These are phyloP conservation scores for Pichia sp. DNA, from an alignment of 1,139 yeast species.

Conservation along the genomic window DNA sequence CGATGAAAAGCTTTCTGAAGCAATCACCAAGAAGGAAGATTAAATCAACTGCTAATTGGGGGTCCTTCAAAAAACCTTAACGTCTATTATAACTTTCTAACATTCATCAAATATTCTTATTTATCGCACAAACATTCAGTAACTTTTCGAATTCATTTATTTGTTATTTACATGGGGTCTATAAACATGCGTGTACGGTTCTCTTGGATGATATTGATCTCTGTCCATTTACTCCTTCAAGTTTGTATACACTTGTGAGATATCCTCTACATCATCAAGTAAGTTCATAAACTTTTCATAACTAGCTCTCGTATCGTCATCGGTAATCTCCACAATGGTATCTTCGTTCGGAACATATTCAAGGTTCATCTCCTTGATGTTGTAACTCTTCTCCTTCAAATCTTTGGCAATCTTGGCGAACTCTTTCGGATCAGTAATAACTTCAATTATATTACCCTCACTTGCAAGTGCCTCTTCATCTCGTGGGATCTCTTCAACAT, in stretches of 20 bases:
- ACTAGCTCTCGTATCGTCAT: conserved; percentile 43
- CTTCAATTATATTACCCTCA: conserved; percentile 25
- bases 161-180: neutral
- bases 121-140: neutral
- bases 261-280: conserved; percentile 73
- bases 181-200: neutral
- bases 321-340: conserved; percentile 46
- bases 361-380: conserved; percentile 63
- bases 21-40: conserved; percentile 30
- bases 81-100: neutral
- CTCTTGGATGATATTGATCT: conserved; percentile 1
- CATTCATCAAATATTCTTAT: neutral
- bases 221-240: conserved; percentile 21
- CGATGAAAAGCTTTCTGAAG: conserved; percentile 52
- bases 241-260: conserved; percentile 67
- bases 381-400: conserved; percentile 45
- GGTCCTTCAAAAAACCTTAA: no score
- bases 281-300: conserved; percentile 52
- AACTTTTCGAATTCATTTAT: neutral
- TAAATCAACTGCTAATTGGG: neutral
- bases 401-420: conserved; percentile 55
- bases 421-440: conserved; percentile 55
- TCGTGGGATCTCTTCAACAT: conserved; percentile 41
- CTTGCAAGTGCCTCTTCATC: conserved; percentile 7
- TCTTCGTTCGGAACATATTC: conserved; percentile 63